These are phyloP conservation scores for Pilaira anomala DNA, from an alignment of 192 early-diverging fungal species.

Conservation along the genomic window DNA sequence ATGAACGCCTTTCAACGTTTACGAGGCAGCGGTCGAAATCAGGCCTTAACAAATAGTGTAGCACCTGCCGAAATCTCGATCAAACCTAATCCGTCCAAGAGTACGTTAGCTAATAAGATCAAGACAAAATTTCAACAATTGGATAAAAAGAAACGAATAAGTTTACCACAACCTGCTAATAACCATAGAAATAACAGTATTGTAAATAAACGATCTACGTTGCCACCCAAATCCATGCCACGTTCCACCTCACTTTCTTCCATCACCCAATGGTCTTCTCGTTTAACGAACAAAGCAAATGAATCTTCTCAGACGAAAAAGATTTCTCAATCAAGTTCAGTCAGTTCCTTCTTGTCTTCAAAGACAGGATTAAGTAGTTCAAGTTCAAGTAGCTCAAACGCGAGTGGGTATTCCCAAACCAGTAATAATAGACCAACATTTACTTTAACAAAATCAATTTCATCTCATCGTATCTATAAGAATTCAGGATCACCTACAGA, in stretches of 20 bases:
- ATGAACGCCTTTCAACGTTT: conserved; percentile 7
- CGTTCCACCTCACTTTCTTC: conserved; percentile 42
- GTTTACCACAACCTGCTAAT: conserved; percentile 6
- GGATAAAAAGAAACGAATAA: not conserved
- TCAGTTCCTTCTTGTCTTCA: conserved; percentile 50
- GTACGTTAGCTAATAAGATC: conserved; percentile 10
- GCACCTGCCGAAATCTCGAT: not conserved
- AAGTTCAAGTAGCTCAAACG: too few relatives aligned
- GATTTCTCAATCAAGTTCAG: conserved; percentile 77
- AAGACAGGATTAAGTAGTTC: conserved; percentile 15
- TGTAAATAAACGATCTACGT: not conserved
- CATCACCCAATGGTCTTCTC: conserved; percentile 71
- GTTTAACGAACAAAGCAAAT: conserved; percentile 92
- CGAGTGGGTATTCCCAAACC: too few relatives aligned
- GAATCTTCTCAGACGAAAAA: conserved; percentile 83
- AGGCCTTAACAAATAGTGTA: not conserved
- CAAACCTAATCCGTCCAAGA: not conserved
- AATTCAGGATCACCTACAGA: too few relatives aligned
- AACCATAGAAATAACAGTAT: not conserved
- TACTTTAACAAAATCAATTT: too few relatives aligned
- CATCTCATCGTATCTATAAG: too few relatives aligned
- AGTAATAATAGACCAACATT: too few relatives aligned
- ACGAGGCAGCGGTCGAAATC: not conserved
- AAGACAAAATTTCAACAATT: conserved; percentile 12
- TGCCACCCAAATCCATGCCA: not conserved